Conservation (phyloP, 148 eudicot genomes). For the Rhododendron vialii region DNA sequence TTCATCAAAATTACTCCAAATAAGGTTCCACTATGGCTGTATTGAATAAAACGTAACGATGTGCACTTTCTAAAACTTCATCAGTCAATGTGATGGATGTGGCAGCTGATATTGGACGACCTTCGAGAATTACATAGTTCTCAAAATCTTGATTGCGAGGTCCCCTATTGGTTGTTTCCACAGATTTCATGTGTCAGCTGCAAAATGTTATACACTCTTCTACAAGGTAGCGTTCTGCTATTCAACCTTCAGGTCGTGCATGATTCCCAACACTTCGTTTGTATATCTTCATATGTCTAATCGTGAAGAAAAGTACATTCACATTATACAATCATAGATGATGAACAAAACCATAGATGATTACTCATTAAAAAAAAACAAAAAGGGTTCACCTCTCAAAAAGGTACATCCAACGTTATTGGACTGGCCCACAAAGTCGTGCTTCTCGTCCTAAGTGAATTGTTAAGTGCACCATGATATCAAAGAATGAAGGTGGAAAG, state of each 20-base stretch:
- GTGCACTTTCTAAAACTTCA: not conserved
- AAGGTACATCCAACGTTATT: not conserved
- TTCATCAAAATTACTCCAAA: not conserved
- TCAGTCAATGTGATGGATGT: not conserved
- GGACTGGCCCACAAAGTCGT: not conserved
- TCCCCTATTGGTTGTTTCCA: not conserved
- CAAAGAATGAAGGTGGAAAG: not conserved
- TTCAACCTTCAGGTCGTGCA: not conserved
- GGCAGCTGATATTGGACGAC: not conserved
- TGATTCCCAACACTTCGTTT: not conserved
- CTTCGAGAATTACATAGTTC: not conserved
- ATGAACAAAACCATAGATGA: not conserved
- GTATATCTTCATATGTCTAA: not conserved
- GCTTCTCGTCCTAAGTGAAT: not conserved
- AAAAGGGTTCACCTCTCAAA: not conserved
- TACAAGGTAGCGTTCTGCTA: not conserved
- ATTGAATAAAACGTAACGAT: not conserved
- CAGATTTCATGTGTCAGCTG: not conserved
- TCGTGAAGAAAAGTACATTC: not conserved
- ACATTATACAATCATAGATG: not conserved
- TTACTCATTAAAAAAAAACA: too few relatives aligned
- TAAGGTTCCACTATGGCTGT: not conserved
- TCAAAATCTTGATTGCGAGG: not conserved
- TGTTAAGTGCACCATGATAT: not conserved
- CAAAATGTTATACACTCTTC: not conserved